Percentiles rank a stretch among this genome's conserved stretches.
Conservation (phyloP, 352 stramenopile species). For the Globisporangium cystogenes region DNA sequence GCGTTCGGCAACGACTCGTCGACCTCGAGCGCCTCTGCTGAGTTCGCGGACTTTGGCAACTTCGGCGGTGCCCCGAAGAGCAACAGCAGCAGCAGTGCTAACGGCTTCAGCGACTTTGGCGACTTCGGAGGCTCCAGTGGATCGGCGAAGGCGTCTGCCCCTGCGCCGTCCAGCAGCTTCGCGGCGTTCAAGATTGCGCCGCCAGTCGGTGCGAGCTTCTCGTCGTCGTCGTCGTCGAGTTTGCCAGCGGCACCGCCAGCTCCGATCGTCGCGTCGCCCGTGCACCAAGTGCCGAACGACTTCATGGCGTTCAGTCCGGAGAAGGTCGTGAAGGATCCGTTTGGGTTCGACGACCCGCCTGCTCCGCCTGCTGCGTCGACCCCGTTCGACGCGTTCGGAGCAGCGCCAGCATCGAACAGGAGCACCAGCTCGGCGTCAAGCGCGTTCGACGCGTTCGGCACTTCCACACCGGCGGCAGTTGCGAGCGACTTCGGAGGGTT, state of each 20-base stretch:
- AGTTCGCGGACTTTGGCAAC: conserved; percentile 50
- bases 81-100: conserved; percentile 13
- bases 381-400: conserved; percentile 8
- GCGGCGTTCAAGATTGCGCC: conserved; percentile 68
- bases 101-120: conserved; percentile 46
- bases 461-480: not conserved
- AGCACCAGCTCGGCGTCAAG: conserved; percentile 9
- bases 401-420: not conserved
- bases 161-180: conserved; percentile 34
- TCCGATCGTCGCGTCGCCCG: conserved; percentile 8
- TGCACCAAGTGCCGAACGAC: conserved; percentile 31
- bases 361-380: conserved; percentile 1
- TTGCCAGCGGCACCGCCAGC: conserved; percentile 2
- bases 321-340: conserved; percentile 36
- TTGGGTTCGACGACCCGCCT: conserved; percentile 41
- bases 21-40: conserved; percentile 24
- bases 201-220: conserved; percentile 44
- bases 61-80: conserved; percentile 25
- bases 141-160: conserved; percentile 18
- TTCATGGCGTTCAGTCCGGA: conserved; percentile 63
- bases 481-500: conserved; percentile 8
- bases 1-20: conserved; percentile 42
- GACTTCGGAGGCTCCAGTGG: conserved; percentile 32
- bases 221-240: conserved; percentile 17
- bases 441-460: conserved; percentile 22